phyloP scores from a whole-genome alignment of 2,329 filamentous ascomycete species.

The Raffaelea albimanens region DNA sequence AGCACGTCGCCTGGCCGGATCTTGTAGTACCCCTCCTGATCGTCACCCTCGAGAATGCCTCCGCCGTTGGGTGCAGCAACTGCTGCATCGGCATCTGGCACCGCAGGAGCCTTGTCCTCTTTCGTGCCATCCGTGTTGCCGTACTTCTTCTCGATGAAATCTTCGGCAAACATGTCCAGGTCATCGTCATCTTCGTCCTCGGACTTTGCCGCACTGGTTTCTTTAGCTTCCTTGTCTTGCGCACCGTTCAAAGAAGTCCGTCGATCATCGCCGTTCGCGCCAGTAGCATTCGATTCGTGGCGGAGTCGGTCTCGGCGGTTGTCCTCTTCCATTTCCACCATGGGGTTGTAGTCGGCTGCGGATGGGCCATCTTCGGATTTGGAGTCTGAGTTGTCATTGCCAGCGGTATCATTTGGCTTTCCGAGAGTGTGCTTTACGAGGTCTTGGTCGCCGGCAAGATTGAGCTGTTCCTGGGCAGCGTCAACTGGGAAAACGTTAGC shows the following conservation, averaged over 20 bases:
- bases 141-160: constrained; percentile 60
- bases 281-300: constrained; percentile 38
- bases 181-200: constrained; percentile 35
- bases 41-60: constrained; percentile 84
- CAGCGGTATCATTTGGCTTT: constrained; percentile 20
- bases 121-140: constrained; percentile 34
- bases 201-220: background rate
- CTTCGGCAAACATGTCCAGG: constrained; percentile 85
- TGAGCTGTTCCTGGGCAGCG: constrained; percentile 39
- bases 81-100: constrained; percentile 22
- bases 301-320: constrained; percentile 59
- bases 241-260: no score
- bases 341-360: constrained; percentile 90
- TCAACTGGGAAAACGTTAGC: no score
- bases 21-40: constrained; percentile 93
- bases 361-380: constrained; percentile 62
- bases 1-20: constrained; percentile 86
- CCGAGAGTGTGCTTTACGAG: constrained; percentile 53
- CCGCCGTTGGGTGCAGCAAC: constrained; percentile 45
- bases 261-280: no score
- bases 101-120: constrained; percentile 24
- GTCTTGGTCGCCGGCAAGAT: constrained; percentile 57
- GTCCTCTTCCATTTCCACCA: constrained; percentile 79
- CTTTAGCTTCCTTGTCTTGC: background rate
- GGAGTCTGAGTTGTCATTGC: background rate